Percentiles rank a stretch among this genome's conserved stretches.
Evolutionary conservation across 176 grass and related monocot species (phyloP).

Genomic region (Musa itinerans): DNA sequence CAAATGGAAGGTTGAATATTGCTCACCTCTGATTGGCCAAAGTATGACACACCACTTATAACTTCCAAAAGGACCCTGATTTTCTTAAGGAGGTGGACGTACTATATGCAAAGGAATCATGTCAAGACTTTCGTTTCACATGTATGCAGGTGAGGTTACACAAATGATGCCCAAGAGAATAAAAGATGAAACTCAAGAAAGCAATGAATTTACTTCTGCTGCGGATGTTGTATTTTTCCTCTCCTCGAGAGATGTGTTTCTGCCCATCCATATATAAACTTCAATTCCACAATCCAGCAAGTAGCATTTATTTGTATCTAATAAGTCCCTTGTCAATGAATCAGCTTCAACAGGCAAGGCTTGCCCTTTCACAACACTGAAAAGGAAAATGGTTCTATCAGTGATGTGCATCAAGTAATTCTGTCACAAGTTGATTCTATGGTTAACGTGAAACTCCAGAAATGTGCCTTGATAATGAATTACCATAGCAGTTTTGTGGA

Average conservation of each 20-base stretch:
- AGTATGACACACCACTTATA: too few relatives aligned
- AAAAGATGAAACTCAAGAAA: conserved; percentile 9
- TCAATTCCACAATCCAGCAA: conserved; percentile 64
- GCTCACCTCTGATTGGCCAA: too few relatives aligned
- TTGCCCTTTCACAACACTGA: conserved; percentile 60
- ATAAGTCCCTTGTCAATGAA: conserved; percentile 49
- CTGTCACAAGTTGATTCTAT: conserved; percentile 1
- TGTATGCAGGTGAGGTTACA: not conserved
- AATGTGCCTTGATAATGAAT: conserved; percentile 10
- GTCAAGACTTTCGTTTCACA: not conserved
- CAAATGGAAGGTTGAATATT: too few relatives aligned
- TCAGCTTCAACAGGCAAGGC: conserved; percentile 41
- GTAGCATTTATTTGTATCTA: conserved; percentile 87
- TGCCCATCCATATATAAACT: conserved; percentile 85
- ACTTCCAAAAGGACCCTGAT: too few relatives aligned
- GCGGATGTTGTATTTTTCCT: conserved; percentile 74
- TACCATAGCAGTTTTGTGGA: conserved; percentile 66
- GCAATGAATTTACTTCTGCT: conserved; percentile 56
- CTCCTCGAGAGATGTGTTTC: conserved; percentile 73
- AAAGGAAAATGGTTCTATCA: conserved; percentile 17
- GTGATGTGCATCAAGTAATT: conserved; percentile 2
- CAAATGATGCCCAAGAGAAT: not conserved
- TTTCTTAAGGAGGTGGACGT: too few relatives aligned
- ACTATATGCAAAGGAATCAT: not conserved
- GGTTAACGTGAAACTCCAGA: not conserved